A percentile compares a stretch with the other conserved stretches of the same genome.
phyloP scores from a whole-genome alignment of 306 rosid species.

The Hippophae gyantsensis region DNA sequence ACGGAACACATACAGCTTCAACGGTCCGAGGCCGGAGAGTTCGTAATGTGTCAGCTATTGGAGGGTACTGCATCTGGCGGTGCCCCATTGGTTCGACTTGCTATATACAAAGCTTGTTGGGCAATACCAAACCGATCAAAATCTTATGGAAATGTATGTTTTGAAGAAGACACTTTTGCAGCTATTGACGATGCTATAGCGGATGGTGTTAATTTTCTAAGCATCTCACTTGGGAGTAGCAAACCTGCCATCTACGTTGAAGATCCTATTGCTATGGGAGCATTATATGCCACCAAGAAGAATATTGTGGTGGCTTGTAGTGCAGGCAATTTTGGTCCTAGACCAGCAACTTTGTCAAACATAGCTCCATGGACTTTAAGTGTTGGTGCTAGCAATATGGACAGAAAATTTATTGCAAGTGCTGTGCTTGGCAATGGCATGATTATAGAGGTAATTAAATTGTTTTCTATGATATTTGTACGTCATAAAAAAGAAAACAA shows the following conservation, averaged over 20 bases:
- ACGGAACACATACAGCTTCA: constrained; percentile 71
- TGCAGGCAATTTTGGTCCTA: constrained; percentile 68
- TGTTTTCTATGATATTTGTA: too few species aligned
- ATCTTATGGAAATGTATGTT: constrained; percentile 44
- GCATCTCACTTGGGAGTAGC: constrained; percentile 42
- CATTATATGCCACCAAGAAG: constrained; percentile 44
- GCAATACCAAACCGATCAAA: constrained; percentile 3
- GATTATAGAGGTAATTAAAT: constrained; percentile 32
- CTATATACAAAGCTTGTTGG: constrained; percentile 89
- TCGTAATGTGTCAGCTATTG: constrained; percentile 25
- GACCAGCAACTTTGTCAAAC: constrained; percentile 36
- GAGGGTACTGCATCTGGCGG: constrained; percentile 77
- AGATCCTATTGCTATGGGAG: constrained; percentile 43
- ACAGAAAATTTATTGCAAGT: constrained; percentile 49
- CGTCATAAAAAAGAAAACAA: neutral
- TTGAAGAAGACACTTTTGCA: constrained; percentile 47
- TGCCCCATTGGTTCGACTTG: constrained; percentile 50
- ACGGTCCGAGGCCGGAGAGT: constrained; percentile 51
- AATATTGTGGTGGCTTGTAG: constrained; percentile 70
- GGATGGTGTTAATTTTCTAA: constrained; percentile 63
- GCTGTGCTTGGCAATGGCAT: constrained; percentile 36
- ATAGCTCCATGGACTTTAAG: constrained; percentile 74
- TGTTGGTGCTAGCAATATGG: constrained; percentile 62
- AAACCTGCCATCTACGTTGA: constrained; percentile 26
- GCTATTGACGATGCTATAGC: constrained; percentile 75